Percentiles rank a stretch among this genome's conserved stretches.
Conservation (phyloP, 805 yeast genomes). For the Starmerella floricola region DNA sequence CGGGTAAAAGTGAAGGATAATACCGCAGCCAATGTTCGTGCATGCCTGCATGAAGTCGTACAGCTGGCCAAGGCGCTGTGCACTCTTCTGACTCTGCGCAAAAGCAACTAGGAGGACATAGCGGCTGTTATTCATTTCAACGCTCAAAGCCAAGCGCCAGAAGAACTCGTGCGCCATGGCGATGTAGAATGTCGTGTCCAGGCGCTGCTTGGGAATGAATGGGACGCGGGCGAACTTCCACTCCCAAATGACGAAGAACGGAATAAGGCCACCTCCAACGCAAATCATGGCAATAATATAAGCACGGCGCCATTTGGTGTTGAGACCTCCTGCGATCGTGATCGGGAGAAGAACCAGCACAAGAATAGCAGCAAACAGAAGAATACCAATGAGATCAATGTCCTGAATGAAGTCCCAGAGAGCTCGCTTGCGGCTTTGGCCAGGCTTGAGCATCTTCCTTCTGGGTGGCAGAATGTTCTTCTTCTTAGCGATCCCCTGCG, state of each 20-base stretch:
- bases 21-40: constrained; percentile 47
- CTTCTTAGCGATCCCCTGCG: constrained; percentile 42
- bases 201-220: constrained; percentile 44
- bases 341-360: constrained; percentile 61
- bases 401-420: constrained; percentile 38
- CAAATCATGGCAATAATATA: constrained; percentile 57
- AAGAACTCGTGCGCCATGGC: constrained; percentile 47
- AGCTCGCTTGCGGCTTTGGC: constrained; percentile 28
- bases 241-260: constrained; percentile 52
- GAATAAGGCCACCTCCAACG: constrained; percentile 49
- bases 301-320: constrained; percentile 45
- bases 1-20: constrained; percentile 38
- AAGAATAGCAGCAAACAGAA: constrained; percentile 42
- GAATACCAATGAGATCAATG: constrained; percentile 51
- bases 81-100: constrained; percentile 45
- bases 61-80: constrained; percentile 51
- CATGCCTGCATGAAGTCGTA: constrained; percentile 56
- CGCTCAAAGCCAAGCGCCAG: constrained; percentile 48
- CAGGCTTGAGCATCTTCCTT: constrained; percentile 3
- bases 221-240: constrained; percentile 33
- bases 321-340: constrained; percentile 59
- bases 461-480: constrained; percentile 27
- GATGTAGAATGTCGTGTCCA: constrained; percentile 51
- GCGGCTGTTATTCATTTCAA: constrained; percentile 58
- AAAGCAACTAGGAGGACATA: constrained; percentile 57